Base-by-base conservation (phyloP, 2,329 filamentous ascomycete species). In the Fusarium poae region DNA sequence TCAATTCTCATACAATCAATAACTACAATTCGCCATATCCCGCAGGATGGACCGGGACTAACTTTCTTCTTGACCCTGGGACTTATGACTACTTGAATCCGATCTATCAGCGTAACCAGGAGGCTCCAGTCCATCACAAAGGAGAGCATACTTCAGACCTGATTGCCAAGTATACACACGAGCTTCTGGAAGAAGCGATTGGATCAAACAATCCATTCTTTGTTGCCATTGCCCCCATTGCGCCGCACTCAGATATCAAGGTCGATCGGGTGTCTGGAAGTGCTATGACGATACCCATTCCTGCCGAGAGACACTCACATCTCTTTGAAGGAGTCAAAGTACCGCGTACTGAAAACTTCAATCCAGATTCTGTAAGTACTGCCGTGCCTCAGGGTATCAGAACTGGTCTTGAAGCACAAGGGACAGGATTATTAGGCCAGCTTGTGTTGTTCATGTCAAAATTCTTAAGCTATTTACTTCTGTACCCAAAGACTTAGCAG, bases 291-390 rank as follows among this genome's bases (percentile, higher is more conserved):
- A 65, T 61, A 39, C 88, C 89, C 0, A 81, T 91, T 18, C 84
- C 89, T 0, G 84, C 88, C 0, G 80, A 87, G 42, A 82, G 89
- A 43, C 90, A 93, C 65, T 80, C 83, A 40, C 77, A 90, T 72
- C 81, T 92, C 0, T 93, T 93, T 74, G 75, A 82, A 4, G 83
- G 86, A 29, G 84, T 82, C 0, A 84, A 81, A 23, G 84, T 92
- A 0, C 91, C 91, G 0, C 81, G 91, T 11, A 88, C 84, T 0
- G 78, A 82, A 0, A 87, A 88, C 74, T 93, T 92, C 77, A 93
- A 93, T 68, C 89, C 90, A 0, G 82, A 87, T 4, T 78, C 81
- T 65, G 85, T 86, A 75, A 37, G 79, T 73, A 8, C 11, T 13
- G 9, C 27, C 2, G 21, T 20, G 11, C 11, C 29, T 6, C 6